phyloP scores from a whole-genome alignment of 2,329 filamentous ascomycete genomes.

The Myriosclerotinia curreyana region DNA sequence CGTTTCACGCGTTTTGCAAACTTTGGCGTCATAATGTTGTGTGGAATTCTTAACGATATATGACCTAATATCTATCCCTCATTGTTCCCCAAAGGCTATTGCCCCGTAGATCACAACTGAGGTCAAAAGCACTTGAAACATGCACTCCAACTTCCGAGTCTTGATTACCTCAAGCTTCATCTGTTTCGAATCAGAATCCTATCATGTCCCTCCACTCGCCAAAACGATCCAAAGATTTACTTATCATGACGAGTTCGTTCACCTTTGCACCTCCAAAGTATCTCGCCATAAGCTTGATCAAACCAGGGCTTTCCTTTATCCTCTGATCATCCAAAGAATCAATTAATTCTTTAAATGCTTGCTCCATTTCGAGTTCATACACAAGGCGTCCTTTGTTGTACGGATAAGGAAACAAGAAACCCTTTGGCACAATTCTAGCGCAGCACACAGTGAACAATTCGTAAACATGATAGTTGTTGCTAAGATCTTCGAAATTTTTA shows the following conservation, averaged over 20 bases:
- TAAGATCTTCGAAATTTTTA: background rate
- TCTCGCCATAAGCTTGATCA: too few relatives aligned
- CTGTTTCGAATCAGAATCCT: background rate
- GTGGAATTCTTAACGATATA: background rate
- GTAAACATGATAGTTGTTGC: background rate
- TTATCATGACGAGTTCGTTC: background rate
- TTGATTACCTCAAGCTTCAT: too few relatives aligned
- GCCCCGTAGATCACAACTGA: background rate
- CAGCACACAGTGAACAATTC: background rate
- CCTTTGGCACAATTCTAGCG: accelerated
- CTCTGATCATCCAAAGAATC: background rate
- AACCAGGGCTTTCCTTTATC: too few relatives aligned
- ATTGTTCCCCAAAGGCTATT: too few relatives aligned
- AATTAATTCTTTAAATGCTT: background rate
- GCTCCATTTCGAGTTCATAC: background rate
- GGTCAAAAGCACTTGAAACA: background rate
- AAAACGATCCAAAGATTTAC: background rate
- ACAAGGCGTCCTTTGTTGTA: background rate
- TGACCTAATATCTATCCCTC: background rate
- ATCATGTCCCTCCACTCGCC: background rate
- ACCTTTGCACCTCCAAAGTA: background rate
- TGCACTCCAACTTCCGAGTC: background rate
- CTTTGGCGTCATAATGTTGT: background rate
- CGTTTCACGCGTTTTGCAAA: too few relatives aligned
- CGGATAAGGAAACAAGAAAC: background rate